Evolutionary conservation across 1,284 basidiomycete species (phyloP).

Genomic region (Tilletia walkeri): DNA sequence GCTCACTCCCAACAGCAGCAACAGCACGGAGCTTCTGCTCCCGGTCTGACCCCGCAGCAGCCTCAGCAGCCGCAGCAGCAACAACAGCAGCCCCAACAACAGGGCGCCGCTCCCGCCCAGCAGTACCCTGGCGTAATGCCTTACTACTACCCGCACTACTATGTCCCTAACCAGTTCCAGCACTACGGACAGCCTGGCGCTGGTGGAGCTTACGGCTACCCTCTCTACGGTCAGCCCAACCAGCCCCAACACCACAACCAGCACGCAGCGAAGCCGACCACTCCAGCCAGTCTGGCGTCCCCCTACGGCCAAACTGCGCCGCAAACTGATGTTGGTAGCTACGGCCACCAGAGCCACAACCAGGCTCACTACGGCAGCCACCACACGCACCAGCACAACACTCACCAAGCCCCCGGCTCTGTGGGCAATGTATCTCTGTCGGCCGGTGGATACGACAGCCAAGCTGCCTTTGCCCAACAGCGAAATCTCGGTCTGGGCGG

Average conservation of each 20-base stretch:
- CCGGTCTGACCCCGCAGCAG: slow-evolving; percentile 22
- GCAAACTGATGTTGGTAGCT: slow-evolving; percentile 22
- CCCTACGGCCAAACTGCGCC: slow-evolving; percentile 35
- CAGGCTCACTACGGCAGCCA: slow-evolving; percentile 36
- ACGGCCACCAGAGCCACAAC: slow-evolving; percentile 26
- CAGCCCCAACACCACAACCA: slow-evolving; percentile 22
- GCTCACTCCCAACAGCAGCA: slow-evolving; percentile 28
- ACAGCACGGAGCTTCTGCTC: slow-evolving; percentile 7
- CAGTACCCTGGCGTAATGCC: slow-evolving; percentile 54
- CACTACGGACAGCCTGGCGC: slow-evolving; percentile 53
- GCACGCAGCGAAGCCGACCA: slow-evolving; percentile 48
- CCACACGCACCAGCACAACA: slow-evolving; percentile 35
- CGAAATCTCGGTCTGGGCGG: slow-evolving; percentile 31
- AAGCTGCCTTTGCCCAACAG: slow-evolving; percentile 28
- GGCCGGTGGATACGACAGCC: slow-evolving; percentile 34
- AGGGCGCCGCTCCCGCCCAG: slow-evolving; percentile 33
- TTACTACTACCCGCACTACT: slow-evolving; percentile 56
- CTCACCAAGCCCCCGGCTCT: slow-evolving; percentile 32
- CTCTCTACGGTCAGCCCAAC: slow-evolving; percentile 51
- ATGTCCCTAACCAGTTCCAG: slow-evolving; percentile 56
- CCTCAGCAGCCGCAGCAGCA: slow-evolving; percentile 32
- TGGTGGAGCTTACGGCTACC: slow-evolving; percentile 48
- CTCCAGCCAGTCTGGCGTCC: slow-evolving; percentile 45
- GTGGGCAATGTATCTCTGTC: slow-evolving; percentile 7
- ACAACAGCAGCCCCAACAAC: slow-evolving; percentile 29